A percentile compares a stretch with the other conserved stretches of the same genome.
These are phyloP conservation scores for Mycena polygramma DNA, from an alignment of 768 basidiomycete genomes.

Conservation along the genomic window DNA sequence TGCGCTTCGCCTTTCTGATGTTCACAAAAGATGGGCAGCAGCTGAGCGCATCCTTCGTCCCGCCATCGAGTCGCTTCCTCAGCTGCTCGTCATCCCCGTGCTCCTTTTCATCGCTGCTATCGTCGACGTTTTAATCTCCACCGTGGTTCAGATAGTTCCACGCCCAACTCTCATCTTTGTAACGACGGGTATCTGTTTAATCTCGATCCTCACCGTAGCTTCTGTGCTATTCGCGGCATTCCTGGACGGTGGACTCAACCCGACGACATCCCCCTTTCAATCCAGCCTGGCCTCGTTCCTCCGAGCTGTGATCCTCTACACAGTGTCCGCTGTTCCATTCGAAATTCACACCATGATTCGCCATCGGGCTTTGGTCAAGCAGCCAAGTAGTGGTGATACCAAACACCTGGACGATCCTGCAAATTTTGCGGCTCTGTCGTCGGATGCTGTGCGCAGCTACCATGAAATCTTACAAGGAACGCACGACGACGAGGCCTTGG, in stretches of 20 bases:
- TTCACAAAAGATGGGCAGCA: constrained; percentile 29
- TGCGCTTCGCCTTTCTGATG: constrained; percentile 23
- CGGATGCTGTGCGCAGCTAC: background rate
- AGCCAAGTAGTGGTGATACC: background rate
- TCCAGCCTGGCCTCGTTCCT: constrained; percentile 16
- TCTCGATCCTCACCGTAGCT: constrained; percentile 8
- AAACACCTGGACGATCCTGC: background rate
- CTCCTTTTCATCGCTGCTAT: constrained; percentile 33
- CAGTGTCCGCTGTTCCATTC: background rate
- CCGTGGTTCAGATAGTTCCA: constrained; percentile 2
- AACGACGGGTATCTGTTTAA: constrained; percentile 17
- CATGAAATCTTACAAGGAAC: constrained; percentile 33
- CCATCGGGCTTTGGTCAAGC: background rate
- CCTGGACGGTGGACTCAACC: constrained; percentile 11
- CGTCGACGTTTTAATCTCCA: constrained; percentile 31
- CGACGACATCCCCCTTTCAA: constrained; percentile 24
- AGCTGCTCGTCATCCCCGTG: constrained; percentile 33
- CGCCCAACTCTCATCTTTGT: constrained; percentile 9
- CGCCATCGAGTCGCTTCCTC: constrained; percentile 30
- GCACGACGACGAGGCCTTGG: constrained; percentile 34
- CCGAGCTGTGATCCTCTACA: background rate
- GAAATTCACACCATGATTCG: background rate
- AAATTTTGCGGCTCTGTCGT: background rate
- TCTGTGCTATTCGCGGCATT: background rate
- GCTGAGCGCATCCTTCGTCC: constrained; percentile 31